Conservation (phyloP, 306 rosid species). For the Dryas octopetala region DNA sequence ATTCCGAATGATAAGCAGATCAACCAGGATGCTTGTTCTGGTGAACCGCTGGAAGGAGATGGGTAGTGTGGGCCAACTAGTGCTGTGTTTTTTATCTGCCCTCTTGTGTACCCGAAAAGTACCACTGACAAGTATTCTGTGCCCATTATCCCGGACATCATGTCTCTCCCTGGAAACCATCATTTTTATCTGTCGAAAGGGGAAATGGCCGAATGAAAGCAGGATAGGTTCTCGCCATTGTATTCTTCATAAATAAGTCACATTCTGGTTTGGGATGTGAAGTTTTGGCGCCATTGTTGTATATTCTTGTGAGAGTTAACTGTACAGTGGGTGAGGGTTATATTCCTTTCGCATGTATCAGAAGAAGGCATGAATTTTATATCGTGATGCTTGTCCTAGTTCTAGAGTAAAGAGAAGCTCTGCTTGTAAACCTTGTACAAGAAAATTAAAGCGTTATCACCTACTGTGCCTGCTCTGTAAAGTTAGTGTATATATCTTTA, state of each 20-base stretch:
- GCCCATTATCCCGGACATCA: slow-evolving; percentile 2
- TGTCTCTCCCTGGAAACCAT: background rate
- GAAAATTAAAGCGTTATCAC: slow-evolving; percentile 37
- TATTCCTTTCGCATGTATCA: slow-evolving; percentile 47
- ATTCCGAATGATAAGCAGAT: slow-evolving; percentile 74
- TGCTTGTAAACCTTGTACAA: slow-evolving; percentile 45
- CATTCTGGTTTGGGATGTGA: slow-evolving; percentile 29
- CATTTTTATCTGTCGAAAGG: background rate
- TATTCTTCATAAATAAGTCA: slow-evolving; percentile 32
- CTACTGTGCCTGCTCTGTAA: slow-evolving; percentile 47
- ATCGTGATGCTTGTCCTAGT: slow-evolving; percentile 12
- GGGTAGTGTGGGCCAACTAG: slow-evolving; percentile 42
- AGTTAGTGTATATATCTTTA: slow-evolving; percentile 47
- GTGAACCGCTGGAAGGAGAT: slow-evolving; percentile 49
- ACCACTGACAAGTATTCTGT: slow-evolving; percentile 25
- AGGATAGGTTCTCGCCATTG: slow-evolving; percentile 26
- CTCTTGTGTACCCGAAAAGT: slow-evolving; percentile 31
- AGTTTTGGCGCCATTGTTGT: slow-evolving; percentile 61
- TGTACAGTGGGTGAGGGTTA: slow-evolving; percentile 75
- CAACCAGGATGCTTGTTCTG: slow-evolving; percentile 56
- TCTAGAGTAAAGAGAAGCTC: slow-evolving; percentile 31
- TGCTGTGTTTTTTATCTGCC: slow-evolving; percentile 31
- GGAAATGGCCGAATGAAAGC: slow-evolving; percentile 30
- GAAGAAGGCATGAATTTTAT: slow-evolving; percentile 40
- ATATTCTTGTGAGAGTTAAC: slow-evolving; percentile 58